Conservation (phyloP, 176 grass and related monocot species). For the Oryza meyeriana region DNA sequence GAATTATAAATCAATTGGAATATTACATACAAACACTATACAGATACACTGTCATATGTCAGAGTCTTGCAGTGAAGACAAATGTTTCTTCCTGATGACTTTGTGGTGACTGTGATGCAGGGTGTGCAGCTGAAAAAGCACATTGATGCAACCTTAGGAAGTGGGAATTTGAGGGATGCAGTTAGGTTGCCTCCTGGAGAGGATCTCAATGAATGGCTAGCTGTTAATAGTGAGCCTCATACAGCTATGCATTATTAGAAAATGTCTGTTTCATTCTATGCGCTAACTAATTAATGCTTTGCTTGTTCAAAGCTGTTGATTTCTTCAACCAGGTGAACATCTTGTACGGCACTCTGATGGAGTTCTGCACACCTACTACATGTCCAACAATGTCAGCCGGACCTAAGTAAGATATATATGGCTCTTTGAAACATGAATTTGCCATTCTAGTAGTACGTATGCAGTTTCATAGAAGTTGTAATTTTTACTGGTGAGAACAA, state of each 20-base stretch:
- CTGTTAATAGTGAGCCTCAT: conserved; percentile 74
- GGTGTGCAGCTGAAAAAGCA: conserved; percentile 85
- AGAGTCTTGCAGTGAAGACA: background rate
- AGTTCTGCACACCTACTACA: conserved; percentile 82
- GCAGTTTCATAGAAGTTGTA: background rate
- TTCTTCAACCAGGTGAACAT: conserved; percentile 99
- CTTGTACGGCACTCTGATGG: conserved; percentile 72
- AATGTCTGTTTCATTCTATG: background rate
- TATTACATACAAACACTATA: background rate
- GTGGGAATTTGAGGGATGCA: conserved; percentile 83
- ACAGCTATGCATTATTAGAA: background rate
- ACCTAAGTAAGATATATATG: conserved; percentile 56
- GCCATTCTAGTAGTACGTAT: background rate
- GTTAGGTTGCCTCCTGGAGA: conserved; percentile 86
- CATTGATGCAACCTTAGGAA: conserved; percentile 91
- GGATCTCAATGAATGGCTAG: conserved; percentile 92
- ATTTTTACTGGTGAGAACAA: background rate
- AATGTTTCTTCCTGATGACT: background rate
- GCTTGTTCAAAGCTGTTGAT: conserved; percentile 68
- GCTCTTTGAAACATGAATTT: background rate
- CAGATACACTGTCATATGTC: background rate
- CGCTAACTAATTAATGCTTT: background rate
- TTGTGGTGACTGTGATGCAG: conserved; percentile 25
- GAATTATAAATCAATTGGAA: background rate
- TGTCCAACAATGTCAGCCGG: conserved; percentile 96